Conservation (phyloP, 2,329 filamentous ascomycete genomes). For the Hymenoscyphus fructigenus region DNA sequence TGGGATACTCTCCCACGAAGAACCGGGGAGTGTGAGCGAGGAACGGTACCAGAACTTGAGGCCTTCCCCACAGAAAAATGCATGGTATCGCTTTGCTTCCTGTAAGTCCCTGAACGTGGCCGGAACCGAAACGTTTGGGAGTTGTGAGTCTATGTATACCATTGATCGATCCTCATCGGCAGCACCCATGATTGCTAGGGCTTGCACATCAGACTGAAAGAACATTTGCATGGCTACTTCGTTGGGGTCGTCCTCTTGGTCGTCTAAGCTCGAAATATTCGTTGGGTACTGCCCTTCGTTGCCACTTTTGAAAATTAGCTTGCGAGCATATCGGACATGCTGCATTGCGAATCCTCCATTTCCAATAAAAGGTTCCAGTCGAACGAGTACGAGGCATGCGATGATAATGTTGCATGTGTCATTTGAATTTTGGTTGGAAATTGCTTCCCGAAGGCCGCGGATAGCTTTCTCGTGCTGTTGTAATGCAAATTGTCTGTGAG, state of each 20-base stretch:
- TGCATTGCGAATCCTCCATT: slow-evolving; percentile 56
- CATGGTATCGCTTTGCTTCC: slow-evolving; percentile 24
- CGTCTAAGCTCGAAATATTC: slow-evolving; percentile 35
- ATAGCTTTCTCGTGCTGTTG: slow-evolving; percentile 32
- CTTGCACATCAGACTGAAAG: slow-evolving; percentile 55
- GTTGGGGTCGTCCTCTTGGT: slow-evolving; percentile 43
- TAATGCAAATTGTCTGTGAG: slow-evolving; percentile 29
- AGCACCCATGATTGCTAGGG: slow-evolving; percentile 21
- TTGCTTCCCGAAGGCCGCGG: slow-evolving; percentile 25
- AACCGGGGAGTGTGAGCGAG: slow-evolving; percentile 15
- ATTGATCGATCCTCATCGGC: slow-evolving; percentile 60
- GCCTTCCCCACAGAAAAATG: slow-evolving; percentile 39
- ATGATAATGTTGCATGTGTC: slow-evolving; percentile 21
- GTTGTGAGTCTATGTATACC: slow-evolving; percentile 61
- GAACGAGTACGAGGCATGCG: slow-evolving; percentile 26
- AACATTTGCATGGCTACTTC: slow-evolving; percentile 61
- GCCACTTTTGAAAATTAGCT: slow-evolving; percentile 17
- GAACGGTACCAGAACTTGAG: slow-evolving; percentile 38
- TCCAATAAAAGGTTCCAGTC: slow-evolving; percentile 32
- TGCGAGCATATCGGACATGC: slow-evolving; percentile 47
- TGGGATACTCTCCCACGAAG: slow-evolving; percentile 37
- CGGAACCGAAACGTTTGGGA: slow-evolving; percentile 47
- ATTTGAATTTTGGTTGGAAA: slow-evolving; percentile 11
- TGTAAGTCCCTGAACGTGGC: slow-evolving; percentile 40
- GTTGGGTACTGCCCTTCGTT: slow-evolving; percentile 8